A percentile compares a stretch with the other conserved stretches of the same genome.
Conservation (phyloP, 2,329 filamentous ascomycete genomes). For the Hymenoscyphus fraxineus region DNA sequence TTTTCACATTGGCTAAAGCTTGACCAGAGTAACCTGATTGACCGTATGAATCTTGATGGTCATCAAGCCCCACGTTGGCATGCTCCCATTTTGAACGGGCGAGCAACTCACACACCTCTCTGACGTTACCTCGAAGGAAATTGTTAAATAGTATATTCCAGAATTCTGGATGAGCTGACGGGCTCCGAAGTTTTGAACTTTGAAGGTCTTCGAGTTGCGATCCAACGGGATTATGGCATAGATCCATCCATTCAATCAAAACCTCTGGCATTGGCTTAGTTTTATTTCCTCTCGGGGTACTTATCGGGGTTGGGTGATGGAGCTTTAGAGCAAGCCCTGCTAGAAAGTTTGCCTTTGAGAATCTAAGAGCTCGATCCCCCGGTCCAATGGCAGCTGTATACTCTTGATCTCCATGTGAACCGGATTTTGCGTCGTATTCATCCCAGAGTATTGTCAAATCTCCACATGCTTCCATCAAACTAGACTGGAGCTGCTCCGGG, state of each 20-base stretch:
- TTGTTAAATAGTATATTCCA: slow-evolving; percentile 80
- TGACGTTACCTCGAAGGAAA: slow-evolving; percentile 71
- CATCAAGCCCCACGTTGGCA: slow-evolving; percentile 61
- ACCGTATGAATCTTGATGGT: slow-evolving; percentile 59
- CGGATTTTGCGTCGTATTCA: slow-evolving; percentile 42
- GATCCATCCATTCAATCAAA: slow-evolving; percentile 78
- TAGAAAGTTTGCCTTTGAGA: slow-evolving; percentile 76
- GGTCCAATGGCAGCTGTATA: slow-evolving; percentile 62
- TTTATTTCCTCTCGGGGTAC: slow-evolving; percentile 20
- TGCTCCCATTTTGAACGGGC: slow-evolving; percentile 74
- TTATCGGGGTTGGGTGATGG: slow-evolving; percentile 60
- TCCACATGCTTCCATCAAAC: slow-evolving; percentile 50
- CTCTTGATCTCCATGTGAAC: slow-evolving; percentile 49
- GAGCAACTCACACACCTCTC: slow-evolving; percentile 63
- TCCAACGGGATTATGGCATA: slow-evolving; percentile 68
- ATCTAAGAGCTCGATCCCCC: slow-evolving; percentile 55
- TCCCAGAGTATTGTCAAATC: slow-evolving; percentile 55
- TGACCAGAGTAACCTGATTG: slow-evolving; percentile 58
- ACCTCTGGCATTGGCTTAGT: slow-evolving; percentile 66
- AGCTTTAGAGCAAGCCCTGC: slow-evolving; percentile 73
- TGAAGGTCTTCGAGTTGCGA: slow-evolving; percentile 64
- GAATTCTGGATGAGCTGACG: slow-evolving; percentile 71
- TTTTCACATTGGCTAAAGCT: slow-evolving; percentile 74
- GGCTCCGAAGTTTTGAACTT: slow-evolving; percentile 59
- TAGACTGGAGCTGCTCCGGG: slow-evolving; percentile 46